Percentiles rank a stretch among this genome's conserved stretches.
These are phyloP conservation scores for Linum lewisii DNA, from an alignment of 345 rosid genomes.

Conservation along the genomic window DNA sequence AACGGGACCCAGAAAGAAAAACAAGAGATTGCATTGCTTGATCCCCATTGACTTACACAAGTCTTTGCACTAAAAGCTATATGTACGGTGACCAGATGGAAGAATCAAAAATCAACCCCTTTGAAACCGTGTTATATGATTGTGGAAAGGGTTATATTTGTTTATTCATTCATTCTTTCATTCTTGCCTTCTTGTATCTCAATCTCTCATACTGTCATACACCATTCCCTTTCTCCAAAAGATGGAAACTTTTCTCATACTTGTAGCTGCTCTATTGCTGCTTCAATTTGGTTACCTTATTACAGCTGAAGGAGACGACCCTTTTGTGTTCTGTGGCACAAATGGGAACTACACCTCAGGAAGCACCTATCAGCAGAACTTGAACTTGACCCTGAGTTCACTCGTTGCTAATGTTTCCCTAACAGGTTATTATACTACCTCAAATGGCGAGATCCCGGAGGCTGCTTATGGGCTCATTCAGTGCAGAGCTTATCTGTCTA, in stretches of 20 bases:
- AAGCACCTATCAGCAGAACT: conserved; percentile 13
- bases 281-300: background rate
- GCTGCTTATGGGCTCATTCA: background rate
- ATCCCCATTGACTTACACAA: background rate
- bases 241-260: background rate
- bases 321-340: conserved; percentile 7
- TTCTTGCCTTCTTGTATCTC: background rate
- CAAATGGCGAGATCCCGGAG: background rate
- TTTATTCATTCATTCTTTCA: no score
- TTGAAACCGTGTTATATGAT: background rate
- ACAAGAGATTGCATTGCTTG: background rate
- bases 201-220: background rate
- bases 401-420: background rate
- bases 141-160: background rate
- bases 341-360: conserved; percentile 18
- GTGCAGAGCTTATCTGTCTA: background rate
- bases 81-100: background rate
- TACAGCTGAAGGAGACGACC: background rate
- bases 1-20: background rate
- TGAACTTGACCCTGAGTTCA: conserved; percentile 2
- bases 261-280: conserved; percentile 3
- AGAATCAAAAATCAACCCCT: background rate
- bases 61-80: background rate
- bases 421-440: background rate
- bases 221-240: background rate